These are phyloP conservation scores for Aulographum hederae DNA, from an alignment of 2,329 filamentous ascomycete genomes.

Conservation along the genomic window DNA sequence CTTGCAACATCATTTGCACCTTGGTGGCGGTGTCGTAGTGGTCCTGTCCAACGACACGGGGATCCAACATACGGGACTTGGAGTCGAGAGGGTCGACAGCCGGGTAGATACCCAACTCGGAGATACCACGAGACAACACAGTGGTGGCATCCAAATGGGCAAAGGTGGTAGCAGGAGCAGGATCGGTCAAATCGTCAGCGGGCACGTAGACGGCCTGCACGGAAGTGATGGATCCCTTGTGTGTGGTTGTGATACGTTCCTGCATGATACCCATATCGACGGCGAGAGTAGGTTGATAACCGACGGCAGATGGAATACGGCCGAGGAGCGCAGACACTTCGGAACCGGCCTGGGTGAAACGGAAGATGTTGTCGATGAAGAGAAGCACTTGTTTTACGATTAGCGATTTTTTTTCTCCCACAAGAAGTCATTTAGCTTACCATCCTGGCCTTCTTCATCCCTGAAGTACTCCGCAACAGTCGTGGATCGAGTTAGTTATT, in stretches of 20 bases:
- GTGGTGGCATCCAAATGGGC: constrained; percentile 99
- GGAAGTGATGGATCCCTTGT: constrained; percentile 98
- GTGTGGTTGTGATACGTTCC: constrained; percentile 99
- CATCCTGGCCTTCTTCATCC: constrained; percentile 70
- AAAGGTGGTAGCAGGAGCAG: constrained; percentile 97
- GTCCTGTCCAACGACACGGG: constrained; percentile 93
- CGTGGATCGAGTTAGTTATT: constrained; percentile 7
- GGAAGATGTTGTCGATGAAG: constrained; percentile 99
- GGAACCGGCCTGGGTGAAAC: constrained; percentile 98
- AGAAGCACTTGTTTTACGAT: constrained; percentile 51
- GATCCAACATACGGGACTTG: constrained; percentile 98
- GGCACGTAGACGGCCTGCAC: constrained; percentile 99
- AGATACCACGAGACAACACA: constrained; percentile 99
- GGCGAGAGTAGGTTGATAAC: constrained; percentile 97
- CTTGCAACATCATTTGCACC: constrained; percentile 98
- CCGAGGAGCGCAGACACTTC: constrained; percentile 98
- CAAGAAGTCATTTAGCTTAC: constrained; percentile 25
- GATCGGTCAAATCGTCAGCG: constrained; percentile 99
- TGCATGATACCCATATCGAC: constrained; percentile 99
- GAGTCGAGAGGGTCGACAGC: constrained; percentile 99
- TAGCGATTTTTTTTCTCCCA: background rate
- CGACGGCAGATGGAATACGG: constrained; percentile 99
- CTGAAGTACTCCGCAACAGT: constrained; percentile 74
- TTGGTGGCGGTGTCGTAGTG: constrained; percentile 91
- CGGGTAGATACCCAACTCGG: constrained; percentile 99